Conservation (phyloP, 306 rosid genomes). For the Quercus aquifolioides region DNA sequence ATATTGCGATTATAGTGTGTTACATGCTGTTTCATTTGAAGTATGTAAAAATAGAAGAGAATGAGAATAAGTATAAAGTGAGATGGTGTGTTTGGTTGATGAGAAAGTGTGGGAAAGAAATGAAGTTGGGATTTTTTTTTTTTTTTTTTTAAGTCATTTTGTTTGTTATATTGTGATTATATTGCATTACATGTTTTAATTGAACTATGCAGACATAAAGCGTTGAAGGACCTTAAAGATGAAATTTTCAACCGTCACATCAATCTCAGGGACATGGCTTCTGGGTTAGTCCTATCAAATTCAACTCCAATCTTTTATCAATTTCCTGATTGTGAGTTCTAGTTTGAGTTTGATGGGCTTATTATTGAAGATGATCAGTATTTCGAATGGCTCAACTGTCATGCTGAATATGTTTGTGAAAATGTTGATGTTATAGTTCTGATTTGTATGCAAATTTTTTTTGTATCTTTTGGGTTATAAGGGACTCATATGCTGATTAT, state of each 20-base stretch:
- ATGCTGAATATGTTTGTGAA: constrained; percentile 12
- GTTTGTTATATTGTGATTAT: neutral
- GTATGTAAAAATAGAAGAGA: neutral
- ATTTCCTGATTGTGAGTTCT: constrained; percentile 7
- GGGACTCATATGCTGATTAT: constrained; percentile 6
- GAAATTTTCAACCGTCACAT: constrained; percentile 66
- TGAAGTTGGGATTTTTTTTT: neutral
- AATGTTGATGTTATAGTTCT: neutral
- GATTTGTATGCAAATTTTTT: neutral
- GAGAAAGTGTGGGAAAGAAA: neutral
- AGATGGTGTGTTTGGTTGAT: neutral
- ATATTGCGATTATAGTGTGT: no score
- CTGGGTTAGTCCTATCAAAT: constrained; percentile 73
- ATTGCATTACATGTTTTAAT: neutral
- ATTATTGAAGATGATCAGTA: neutral
- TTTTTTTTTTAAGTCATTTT: neutral
- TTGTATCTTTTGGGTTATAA: constrained; percentile 1
- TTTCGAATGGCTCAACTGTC: neutral
- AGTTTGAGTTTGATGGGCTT: neutral
- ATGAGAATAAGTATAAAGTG: neutral
- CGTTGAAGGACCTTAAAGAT: constrained; percentile 75
- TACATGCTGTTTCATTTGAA: no score
- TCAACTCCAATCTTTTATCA: neutral
- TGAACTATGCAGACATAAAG: constrained; percentile 58
- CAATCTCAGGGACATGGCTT: constrained; percentile 69